Conservation (phyloP, 345 rosid genomes). For the Arabis hirsuta region DNA sequence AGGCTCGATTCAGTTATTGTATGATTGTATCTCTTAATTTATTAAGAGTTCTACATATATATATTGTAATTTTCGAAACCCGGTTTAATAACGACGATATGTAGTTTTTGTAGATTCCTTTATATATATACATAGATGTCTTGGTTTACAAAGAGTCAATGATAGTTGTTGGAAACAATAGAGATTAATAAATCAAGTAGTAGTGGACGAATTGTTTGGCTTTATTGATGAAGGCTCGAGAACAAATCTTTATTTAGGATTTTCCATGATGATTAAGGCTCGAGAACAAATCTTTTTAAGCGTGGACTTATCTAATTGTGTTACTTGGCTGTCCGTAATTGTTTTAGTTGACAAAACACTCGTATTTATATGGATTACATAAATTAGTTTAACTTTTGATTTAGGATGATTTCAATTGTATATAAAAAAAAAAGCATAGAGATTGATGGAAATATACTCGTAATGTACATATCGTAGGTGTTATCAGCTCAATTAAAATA, state of each 20-base stretch:
- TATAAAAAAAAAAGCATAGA: neutral
- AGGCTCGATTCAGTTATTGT: slow-evolving; percentile 16
- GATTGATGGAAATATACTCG: neutral
- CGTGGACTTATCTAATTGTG: too few relatives aligned
- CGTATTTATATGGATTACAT: too few relatives aligned
- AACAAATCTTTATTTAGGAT: too few relatives aligned
- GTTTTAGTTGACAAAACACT: too few relatives aligned
- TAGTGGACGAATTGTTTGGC: too few relatives aligned
- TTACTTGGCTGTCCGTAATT: too few relatives aligned
- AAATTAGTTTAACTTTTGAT: too few relatives aligned
- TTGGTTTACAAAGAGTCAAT: neutral
- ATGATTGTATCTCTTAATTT: neutral
- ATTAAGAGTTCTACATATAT: neutral
- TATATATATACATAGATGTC: neutral
- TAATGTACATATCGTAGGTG: neutral
- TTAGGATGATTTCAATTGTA: too few relatives aligned
- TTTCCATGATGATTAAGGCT: too few relatives aligned
- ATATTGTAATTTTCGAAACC: slow-evolving; percentile 1
- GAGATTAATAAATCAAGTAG: too few relatives aligned
- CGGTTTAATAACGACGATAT: slow-evolving; percentile 1
- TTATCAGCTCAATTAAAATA: neutral
- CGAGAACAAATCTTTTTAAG: too few relatives aligned
- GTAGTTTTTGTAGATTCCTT: neutral
- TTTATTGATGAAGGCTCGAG: too few relatives aligned
- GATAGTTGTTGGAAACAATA: neutral